phyloP scores from a whole-genome alignment of 2,329 filamentous ascomycete species.

The Phyllosticta citribraziliensis region DNA sequence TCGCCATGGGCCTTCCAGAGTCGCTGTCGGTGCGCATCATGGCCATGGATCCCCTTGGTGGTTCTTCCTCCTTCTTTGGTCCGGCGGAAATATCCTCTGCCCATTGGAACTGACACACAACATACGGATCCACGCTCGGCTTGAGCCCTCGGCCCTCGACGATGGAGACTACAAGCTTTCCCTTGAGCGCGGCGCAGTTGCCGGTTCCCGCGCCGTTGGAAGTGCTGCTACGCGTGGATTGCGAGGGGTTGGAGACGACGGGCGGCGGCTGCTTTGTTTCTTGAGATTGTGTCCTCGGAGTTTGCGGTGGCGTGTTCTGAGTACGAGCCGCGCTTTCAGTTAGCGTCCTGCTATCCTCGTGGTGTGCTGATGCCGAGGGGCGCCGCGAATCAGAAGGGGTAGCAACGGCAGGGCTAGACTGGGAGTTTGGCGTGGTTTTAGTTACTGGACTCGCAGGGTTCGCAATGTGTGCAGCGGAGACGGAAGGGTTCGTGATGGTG shows the following conservation, averaged over 20 bases:
- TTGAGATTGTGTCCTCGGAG: conserved; percentile 74
- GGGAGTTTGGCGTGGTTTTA: conserved; percentile 43
- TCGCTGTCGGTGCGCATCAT: conserved; percentile 66
- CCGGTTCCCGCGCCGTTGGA: conserved; percentile 37
- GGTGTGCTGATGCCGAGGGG: conserved; percentile 49
- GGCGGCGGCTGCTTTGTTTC: conserved; percentile 35
- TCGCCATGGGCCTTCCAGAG: conserved; percentile 77
- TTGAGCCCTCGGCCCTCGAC: conserved; percentile 73
- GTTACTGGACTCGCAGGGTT: conserved; percentile 45
- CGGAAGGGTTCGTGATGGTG: conserved; percentile 52
- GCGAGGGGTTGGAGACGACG: conserved; percentile 36
- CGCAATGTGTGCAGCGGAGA: conserved; percentile 59
- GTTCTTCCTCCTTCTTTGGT: conserved; percentile 54
- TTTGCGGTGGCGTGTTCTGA: conserved; percentile 78
- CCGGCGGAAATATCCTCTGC: conserved; percentile 92
- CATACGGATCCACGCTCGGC: conserved; percentile 80
- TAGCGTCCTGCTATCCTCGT: conserved; percentile 73
- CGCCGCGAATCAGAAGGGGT: conserved; percentile 36
- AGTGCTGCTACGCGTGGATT: conserved; percentile 32
- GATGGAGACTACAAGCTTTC: conserved; percentile 84
- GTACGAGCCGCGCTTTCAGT: conserved; percentile 56
- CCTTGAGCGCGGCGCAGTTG: conserved; percentile 63
- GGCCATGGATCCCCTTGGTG: conserved; percentile 29
- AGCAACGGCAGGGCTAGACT: conserved; percentile 40
- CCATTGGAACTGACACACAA: conserved; percentile 92